These are phyloP conservation scores for Phaeotremella skinneri DNA, from an alignment of 768 basidiomycete species.

Conservation along the genomic window DNA sequence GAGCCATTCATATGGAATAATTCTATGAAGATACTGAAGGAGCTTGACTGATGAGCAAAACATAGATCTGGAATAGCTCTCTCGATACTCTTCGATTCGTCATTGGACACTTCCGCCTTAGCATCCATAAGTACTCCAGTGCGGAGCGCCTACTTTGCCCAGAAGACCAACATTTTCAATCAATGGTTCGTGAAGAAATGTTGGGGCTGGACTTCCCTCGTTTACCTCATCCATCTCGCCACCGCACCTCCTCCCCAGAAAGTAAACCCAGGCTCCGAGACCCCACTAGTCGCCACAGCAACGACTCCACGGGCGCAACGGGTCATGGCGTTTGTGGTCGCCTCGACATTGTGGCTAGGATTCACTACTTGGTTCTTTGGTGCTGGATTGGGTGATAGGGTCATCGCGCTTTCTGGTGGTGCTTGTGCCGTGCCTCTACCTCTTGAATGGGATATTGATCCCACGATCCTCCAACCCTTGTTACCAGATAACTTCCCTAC, in stretches of 20 bases:
- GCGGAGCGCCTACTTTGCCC: constrained; percentile 68
- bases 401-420: constrained; percentile 39
- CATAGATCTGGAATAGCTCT: constrained; percentile 32
- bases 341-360: constrained; percentile 30
- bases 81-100: constrained; percentile 58
- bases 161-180: constrained; percentile 77
- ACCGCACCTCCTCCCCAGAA: constrained; percentile 21
- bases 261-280: neutral
- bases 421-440: constrained; percentile 34
- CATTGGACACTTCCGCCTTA: constrained; percentile 81
- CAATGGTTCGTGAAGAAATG: constrained; percentile 81
- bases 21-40: no score
- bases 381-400: constrained; percentile 39
- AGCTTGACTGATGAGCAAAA: no score
- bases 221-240: constrained; percentile 52
- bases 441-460: constrained; percentile 14
- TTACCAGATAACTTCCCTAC: constrained; percentile 1
- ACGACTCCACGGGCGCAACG: constrained; percentile 1
- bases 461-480: constrained; percentile 5
- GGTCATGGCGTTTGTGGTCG: constrained; percentile 25
- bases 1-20: neutral
- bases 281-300: constrained; percentile 3
- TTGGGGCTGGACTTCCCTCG: constrained; percentile 83
- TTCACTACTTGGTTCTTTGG: constrained; percentile 48
- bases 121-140: constrained; percentile 63